Evolutionary conservation across 1,139 yeast species (phyloP).

Genomic region (Sugiyamaella paludigena): DNA sequence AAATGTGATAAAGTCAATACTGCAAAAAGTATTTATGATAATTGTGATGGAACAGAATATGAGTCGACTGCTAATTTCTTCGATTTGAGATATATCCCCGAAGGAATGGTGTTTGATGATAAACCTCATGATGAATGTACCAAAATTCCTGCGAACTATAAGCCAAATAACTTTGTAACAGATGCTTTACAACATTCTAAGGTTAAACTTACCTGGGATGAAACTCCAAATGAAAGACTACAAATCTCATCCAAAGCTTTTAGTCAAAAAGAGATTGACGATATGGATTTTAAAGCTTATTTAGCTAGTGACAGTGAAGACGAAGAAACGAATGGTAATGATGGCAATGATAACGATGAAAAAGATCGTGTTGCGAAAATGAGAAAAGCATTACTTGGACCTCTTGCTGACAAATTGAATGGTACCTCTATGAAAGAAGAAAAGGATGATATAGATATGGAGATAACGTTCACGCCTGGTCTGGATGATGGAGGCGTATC

Average conservation of each 20-base stretch:
- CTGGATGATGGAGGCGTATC: constrained; percentile 46
- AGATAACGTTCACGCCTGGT: constrained; percentile 93
- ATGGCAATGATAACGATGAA: constrained; percentile 44
- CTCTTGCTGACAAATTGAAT: constrained; percentile 40
- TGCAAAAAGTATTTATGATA: constrained; percentile 72
- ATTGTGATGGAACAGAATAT: constrained; percentile 92
- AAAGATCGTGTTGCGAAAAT: constrained; percentile 50
- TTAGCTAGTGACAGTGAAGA: constrained; percentile 84
- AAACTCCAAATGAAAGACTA: constrained; percentile 89
- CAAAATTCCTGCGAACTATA: constrained; percentile 71
- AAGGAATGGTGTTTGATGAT: constrained; percentile 77
- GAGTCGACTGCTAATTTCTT: constrained; percentile 95
- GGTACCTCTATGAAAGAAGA: constrained; percentile 38
- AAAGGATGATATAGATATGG: constrained; percentile 80
- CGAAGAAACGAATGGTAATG: constrained; percentile 48
- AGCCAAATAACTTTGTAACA: constrained; percentile 81
- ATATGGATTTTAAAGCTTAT: constrained; percentile 94
- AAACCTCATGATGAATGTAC: constrained; percentile 71
- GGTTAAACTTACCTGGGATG: constrained; percentile 96
- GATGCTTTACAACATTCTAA: constrained; percentile 93
- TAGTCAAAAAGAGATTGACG: constrained; percentile 87
- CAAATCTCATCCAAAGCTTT: constrained; percentile 77
- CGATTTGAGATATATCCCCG: constrained; percentile 90
- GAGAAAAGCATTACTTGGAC: constrained; percentile 48
- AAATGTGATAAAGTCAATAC: constrained; percentile 73